These are phyloP conservation scores for Rhizopus stolonifer DNA, from an alignment of 371 early-diverging fungal genomes.

Conservation along the genomic window DNA sequence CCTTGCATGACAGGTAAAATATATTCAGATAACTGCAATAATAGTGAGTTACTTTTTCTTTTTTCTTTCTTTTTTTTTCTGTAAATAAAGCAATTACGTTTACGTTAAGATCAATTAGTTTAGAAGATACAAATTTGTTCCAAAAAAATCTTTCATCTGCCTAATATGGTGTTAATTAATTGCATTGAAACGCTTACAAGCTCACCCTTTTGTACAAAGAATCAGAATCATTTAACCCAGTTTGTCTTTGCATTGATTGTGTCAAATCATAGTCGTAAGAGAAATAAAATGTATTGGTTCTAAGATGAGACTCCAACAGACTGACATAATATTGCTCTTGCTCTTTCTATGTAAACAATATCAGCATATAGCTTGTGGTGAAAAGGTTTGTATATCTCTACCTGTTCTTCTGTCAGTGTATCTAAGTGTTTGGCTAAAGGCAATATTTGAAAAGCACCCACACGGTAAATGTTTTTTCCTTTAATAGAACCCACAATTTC, in stretches of 20 bases:
- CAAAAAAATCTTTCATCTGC: slow-evolving; percentile 91
- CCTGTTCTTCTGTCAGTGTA: slow-evolving; percentile 52
- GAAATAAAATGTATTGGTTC: slow-evolving; percentile 74
- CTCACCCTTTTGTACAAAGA: slow-evolving; percentile 51
- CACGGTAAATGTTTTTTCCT: slow-evolving; percentile 70
- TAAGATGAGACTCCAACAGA: slow-evolving; percentile 72
- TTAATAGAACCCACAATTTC: slow-evolving; percentile 62
- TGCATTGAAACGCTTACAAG: background rate
- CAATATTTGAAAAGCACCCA: slow-evolving; percentile 72
- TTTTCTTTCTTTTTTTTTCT: background rate
- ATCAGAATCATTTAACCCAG: slow-evolving; percentile 27
- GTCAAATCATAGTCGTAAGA: slow-evolving; percentile 89
- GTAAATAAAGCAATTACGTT: slow-evolving; percentile 34
- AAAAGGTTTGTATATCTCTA: slow-evolving; percentile 5
- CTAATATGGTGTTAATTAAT: slow-evolving; percentile 22
- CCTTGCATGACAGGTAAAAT: slow-evolving; percentile 92
- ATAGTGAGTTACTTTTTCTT: background rate
- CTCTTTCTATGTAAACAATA: slow-evolving; percentile 34
- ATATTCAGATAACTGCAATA: slow-evolving; percentile 64
- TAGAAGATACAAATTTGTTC: slow-evolving; percentile 74
- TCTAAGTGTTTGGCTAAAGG: slow-evolving; percentile 61
- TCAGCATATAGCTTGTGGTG: background rate
- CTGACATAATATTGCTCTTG: slow-evolving; percentile 71
- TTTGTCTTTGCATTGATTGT: slow-evolving; percentile 76
- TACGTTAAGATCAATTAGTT: slow-evolving; percentile 59